Conservation (phyloP, 2,329 filamentous ascomycete species). For the Monosporascus sp. region DNA sequence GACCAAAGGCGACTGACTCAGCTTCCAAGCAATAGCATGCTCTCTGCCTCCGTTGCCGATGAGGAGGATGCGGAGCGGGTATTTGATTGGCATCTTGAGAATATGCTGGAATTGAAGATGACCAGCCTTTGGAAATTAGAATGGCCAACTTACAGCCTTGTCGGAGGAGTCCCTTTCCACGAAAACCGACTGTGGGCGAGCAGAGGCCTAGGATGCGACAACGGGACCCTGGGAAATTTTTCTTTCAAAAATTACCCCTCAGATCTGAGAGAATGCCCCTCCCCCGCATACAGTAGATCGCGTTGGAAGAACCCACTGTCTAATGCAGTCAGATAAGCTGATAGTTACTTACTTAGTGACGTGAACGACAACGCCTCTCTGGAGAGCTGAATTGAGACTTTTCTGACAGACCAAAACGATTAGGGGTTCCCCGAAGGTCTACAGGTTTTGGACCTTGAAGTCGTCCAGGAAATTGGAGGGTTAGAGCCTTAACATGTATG, state of each 20-base stretch:
- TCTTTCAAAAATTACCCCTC: background rate
- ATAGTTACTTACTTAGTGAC: background rate
- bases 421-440: no score
- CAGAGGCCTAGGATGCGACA: no score
- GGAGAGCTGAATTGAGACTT: no score
- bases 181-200: no score
- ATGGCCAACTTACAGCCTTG: background rate
- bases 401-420: no score
- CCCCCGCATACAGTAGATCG: background rate
- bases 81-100: slow-evolving; percentile 18
- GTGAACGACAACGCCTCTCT: no score
- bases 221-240: no score
- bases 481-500: no score
- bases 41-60: slow-evolving; percentile 93
- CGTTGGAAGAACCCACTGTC: background rate
- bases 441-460: no score
- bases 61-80: slow-evolving; percentile 65
- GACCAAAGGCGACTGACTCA: slow-evolving; percentile 74
- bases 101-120: background rate
- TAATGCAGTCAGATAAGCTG: background rate
- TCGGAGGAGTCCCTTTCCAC: no score
- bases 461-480: no score
- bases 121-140: background rate
- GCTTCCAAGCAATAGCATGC: slow-evolving; percentile 91
- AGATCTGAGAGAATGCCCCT: background rate